These are phyloP conservation scores for Lactarius pseudohatsudake DNA, from an alignment of 768 basidiomycete species.

Conservation along the genomic window DNA sequence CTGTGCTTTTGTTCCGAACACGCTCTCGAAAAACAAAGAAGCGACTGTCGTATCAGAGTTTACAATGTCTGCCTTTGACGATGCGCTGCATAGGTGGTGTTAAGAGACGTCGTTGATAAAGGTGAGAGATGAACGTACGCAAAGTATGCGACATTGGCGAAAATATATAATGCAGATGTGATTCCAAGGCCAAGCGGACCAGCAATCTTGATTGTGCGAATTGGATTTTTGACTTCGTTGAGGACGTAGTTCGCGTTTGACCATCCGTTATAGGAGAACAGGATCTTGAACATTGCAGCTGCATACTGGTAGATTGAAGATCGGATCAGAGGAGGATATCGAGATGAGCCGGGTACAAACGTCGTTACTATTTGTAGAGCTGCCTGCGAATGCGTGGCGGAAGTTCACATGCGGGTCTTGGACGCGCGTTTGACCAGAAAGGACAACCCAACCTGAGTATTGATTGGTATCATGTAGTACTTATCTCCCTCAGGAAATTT, in stretches of 20 bases:
- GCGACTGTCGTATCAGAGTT: slow-evolving; percentile 56
- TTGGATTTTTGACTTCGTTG: slow-evolving; percentile 59
- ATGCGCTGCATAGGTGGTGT: slow-evolving; percentile 34
- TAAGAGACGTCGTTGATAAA: neutral
- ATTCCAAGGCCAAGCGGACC: slow-evolving; percentile 58
- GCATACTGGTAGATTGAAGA: slow-evolving; percentile 46
- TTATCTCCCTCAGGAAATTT: neutral
- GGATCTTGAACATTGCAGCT: slow-evolving; percentile 59
- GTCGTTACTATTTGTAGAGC: slow-evolving; percentile 51
- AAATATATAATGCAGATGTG: slow-evolving; percentile 51
- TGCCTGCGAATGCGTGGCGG: slow-evolving; percentile 54
- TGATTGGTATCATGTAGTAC: neutral
- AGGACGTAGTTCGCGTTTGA: slow-evolving; percentile 58
- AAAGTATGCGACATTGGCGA: slow-evolving; percentile 61
- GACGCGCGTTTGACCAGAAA: slow-evolving; percentile 57
- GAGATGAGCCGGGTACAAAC: slow-evolving; percentile 30
- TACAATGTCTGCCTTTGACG: slow-evolving; percentile 50
- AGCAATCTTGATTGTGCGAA: slow-evolving; percentile 61
- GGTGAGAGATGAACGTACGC: slow-evolving; percentile 37
- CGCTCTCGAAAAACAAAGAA: slow-evolving; percentile 56
- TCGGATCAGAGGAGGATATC: neutral
- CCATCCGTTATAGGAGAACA: slow-evolving; percentile 52
- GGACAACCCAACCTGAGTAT: slow-evolving; percentile 52
- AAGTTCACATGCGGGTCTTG: slow-evolving; percentile 59
- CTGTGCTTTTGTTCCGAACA: slow-evolving; percentile 54